Base-by-base conservation (phyloP, 495 filamentous ascomycete genomes). In the Xylaria scruposa region DNA sequence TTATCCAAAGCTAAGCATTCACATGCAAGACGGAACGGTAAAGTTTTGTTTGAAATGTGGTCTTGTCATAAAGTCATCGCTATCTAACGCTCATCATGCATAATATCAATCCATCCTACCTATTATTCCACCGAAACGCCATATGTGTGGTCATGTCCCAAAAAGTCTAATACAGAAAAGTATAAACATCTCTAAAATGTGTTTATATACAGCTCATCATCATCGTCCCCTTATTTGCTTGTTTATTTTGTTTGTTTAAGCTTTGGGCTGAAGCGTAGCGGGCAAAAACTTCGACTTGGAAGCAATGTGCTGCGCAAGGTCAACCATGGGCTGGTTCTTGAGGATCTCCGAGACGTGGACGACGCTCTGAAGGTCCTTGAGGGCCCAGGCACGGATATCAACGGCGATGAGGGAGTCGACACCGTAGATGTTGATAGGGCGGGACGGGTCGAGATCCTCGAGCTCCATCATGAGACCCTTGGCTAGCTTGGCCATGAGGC, bases 321-420 rank as follows among this genome's bases (percentile, higher is more conserved):
- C 70, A 17, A 53, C 12, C 66, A 86, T 81, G 46, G 82, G 81
- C 26, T 74, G 74, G 13, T 80, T 83, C 8, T 81, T 75, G 3
- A 89, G 64, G 44, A 88, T 82, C 78, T 89, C 86, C 61, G 88
- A 81, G 5, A 88, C 86, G 4, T 85, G 83, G 1, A 89, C 70
- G 49, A 88, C 83, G 12, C 77, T 78, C 3, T 78, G 80, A 0
- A 86, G 58, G 26, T 80, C 77, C 75, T 84, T 84, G 60, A 78
- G 78, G 38, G 83, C 78, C 86, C 86, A 88, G 0, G 78, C 72
- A 0, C 85, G 80, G 3, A 85, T 74, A 33, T 85, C 83, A 4
- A 87, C 82, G 1, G 86, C 85, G 0, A 85, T 79, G n/a, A 88
- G 78, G 8, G 83, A 85, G 71, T 88, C 86, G 5, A 86, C 80